Evolutionary conservation across 441 rosid species (phyloP).

Genomic region (Erodium texanum): DNA sequence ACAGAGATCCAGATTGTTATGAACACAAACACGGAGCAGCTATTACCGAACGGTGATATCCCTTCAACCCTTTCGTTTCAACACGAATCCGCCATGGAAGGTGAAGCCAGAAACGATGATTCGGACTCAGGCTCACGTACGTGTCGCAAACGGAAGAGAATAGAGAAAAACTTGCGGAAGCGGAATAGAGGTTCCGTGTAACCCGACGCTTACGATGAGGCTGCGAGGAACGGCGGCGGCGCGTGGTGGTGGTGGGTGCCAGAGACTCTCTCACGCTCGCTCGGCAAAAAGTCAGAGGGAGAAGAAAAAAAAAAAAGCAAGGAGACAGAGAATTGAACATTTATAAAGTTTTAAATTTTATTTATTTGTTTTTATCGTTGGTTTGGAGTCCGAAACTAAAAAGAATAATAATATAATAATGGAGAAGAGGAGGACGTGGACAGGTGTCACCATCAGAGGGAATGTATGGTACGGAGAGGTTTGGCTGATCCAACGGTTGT

Average conservation of each 20-base stretch:
- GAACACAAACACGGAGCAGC: background rate
- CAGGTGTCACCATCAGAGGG: background rate
- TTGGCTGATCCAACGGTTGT: background rate
- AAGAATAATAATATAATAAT: background rate
- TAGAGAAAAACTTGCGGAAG: too few relatives aligned
- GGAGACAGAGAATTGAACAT: background rate
- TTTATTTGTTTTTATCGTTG: background rate
- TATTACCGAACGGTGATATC: too few relatives aligned
- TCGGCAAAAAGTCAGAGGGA: background rate
- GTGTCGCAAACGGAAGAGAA: too few relatives aligned
- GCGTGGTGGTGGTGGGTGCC: background rate
- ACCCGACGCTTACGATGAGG: background rate
- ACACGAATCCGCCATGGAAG: background rate
- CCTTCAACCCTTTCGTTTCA: too few relatives aligned
- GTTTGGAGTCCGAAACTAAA: background rate
- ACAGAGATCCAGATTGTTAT: background rate
- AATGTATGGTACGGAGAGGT: background rate
- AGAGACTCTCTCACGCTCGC: background rate
- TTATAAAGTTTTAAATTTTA: background rate
- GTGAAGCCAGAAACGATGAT: background rate
- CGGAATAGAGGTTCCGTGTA: background rate
- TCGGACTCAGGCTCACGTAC: too few relatives aligned
- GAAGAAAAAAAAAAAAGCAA: background rate
- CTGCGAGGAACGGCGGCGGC: background rate
- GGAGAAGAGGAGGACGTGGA: background rate